phyloP scores from a whole-genome alignment of 2,329 filamentous ascomycete genomes.

The Chrysosphaeria jannelii region DNA sequence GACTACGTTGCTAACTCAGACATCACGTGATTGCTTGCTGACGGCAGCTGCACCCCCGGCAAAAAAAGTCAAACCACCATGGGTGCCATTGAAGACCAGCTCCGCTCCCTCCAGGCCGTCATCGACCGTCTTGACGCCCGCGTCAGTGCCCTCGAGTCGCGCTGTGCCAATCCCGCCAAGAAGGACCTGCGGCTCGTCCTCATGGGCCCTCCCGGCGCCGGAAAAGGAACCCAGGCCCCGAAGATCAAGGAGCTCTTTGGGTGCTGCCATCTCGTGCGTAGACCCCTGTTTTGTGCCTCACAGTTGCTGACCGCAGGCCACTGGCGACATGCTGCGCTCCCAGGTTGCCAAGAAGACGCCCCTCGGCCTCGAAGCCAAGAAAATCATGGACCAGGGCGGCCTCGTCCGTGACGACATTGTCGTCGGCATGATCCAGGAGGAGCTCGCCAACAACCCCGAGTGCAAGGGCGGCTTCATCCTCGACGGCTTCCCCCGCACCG shows the following conservation, averaged over 20 bases:
- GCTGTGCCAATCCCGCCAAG: constrained; percentile 19
- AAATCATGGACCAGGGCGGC: constrained; percentile 98
- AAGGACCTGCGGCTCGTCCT: constrained; percentile 80
- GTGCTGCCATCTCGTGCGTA: constrained; percentile 70
- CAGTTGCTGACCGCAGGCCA: constrained; percentile 40
- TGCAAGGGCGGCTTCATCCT: constrained; percentile 98
- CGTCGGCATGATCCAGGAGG: constrained; percentile 97
- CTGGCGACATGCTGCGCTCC: constrained; percentile 94
- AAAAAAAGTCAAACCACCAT: too few species aligned
- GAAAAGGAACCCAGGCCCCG: constrained; percentile 95
- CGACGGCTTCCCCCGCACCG: constrained; percentile 91
- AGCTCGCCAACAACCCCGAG: constrained; percentile 78
- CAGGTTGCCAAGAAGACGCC: constrained; percentile 94
- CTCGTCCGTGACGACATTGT: constrained; percentile 97
- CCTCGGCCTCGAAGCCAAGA: constrained; percentile 88
- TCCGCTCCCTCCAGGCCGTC: constrained; percentile 60
- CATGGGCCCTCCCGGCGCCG: constrained; percentile 89
- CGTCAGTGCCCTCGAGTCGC: constrained; percentile 58
- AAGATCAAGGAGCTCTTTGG: constrained; percentile 96
- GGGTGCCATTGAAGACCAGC: constrained; percentile 65
- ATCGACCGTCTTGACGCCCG: constrained; percentile 62
- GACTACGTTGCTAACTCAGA: too few species aligned
- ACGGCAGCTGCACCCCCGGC: neutral
- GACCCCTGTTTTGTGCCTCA: constrained; percentile 1
- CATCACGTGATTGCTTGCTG: too few species aligned